Evolutionary conservation across 257 asterid genomes (phyloP), one percentile per base, ranked within the genome.

Genomic region (Plectranthus barbatus): DNA sequence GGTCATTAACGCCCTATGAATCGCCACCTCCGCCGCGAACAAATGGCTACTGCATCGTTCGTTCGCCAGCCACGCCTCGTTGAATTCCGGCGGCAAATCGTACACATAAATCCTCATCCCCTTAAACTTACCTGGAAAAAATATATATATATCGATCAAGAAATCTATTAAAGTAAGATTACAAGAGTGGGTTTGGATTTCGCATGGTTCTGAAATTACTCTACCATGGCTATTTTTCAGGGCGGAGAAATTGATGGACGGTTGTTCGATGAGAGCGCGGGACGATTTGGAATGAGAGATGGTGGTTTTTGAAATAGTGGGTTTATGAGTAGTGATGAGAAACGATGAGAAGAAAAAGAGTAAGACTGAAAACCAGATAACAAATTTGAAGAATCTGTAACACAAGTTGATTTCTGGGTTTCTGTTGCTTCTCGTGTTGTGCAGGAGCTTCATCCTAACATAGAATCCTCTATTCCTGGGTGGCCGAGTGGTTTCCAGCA

Each of bases 11-110:
- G 94, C 92, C 41, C 75, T 66, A 72, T 93, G 99, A 9, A 90
- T 72, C 0, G 96, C 97, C 6, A 93, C 97, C 83, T 93, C 99
- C 21, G 97, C 65, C 0, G 99, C 96, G 69, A 93, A 93, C 63
- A 90, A 62, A 76, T 90, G 96, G 70, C 53, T 74, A 66, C 80
- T 62, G 56, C 99, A 93, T 2, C 97, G 79, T 49, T 78, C 81
- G 57, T 81, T 81, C 7, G 71, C 5, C 14, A 90, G 66, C 97
- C 97, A 93, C 19, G 79, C 89, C 3, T 18, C 46, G 58, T 93
- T 93, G 81, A 68, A 93, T 60, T 73, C 70, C 15, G 86, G 11
- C 7, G 97, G 96, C 64, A 93, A 77, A 18, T 90, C 95, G 72
- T 93, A 93, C 0, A 90, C 67, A 48, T 79, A 93, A 1, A 93